A percentile compares a stretch with the other conserved stretches of the same genome.
These are phyloP conservation scores for Sphagnum magellanicum DNA, from an alignment of 228 moss, liverwort and hornwort genomes.

Conservation along the genomic window DNA sequence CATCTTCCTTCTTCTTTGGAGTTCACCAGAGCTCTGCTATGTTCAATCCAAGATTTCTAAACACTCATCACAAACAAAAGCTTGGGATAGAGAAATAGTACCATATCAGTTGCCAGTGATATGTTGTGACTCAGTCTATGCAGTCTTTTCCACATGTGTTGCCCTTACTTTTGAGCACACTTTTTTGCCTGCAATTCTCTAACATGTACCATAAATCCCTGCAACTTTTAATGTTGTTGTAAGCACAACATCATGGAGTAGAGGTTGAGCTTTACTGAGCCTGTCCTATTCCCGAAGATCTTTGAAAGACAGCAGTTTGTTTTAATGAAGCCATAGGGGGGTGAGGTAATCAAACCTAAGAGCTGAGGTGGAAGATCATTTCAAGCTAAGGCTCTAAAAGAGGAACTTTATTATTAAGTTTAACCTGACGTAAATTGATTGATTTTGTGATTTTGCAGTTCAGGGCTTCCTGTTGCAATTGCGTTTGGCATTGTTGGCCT, in stretches of 20 bases:
- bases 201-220: too few species aligned
- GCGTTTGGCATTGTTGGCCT: conserved; percentile 51
- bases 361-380: not conserved
- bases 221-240: not conserved
- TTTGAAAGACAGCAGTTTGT: not conserved
- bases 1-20: not conserved
- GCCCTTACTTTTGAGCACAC: not conserved
- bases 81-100: too few species aligned
- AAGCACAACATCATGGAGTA: too few species aligned
- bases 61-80: not conserved
- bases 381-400: not conserved
- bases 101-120: too few species aligned
- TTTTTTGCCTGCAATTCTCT: not conserved
- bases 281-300: not conserved
- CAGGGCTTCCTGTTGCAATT: conserved; percentile 43
- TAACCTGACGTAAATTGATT: not conserved
- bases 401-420: not conserved
- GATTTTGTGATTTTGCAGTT: conserved; percentile 24
- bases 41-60: not conserved
- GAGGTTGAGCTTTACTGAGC: not conserved
- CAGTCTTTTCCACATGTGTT: too few species aligned
- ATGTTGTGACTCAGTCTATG: too few species aligned
- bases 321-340: not conserved
- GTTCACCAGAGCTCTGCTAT: not conserved
- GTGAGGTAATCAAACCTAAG: too few species aligned